Evolutionary conservation across 225 moss, liverwort and hornwort genomes (phyloP), one percentile per base, ranked within the genome.

Genomic region (Pseudoscleropodium purum): DNA sequence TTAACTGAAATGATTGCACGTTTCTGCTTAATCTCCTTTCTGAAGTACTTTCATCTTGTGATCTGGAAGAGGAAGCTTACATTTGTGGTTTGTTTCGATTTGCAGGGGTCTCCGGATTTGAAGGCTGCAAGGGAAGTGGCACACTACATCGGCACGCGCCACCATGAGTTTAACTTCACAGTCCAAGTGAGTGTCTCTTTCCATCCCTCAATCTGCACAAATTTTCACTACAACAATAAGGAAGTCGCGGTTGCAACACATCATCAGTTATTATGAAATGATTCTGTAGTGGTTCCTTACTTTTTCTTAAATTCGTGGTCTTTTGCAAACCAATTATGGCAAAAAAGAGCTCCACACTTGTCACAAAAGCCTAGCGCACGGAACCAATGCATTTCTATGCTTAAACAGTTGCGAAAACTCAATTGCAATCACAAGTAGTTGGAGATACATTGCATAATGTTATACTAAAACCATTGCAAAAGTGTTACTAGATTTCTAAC

Each of bases 111-210:
- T 82, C 97, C 96, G 21, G 97, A 97, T 91, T 87, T 97, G 92
- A 95, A 94, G 79, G 97, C 97, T 83, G 97, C 90, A 39, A 93
- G 91, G 68, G 97, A 97, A 95, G 97, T 97, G 31, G 96, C 97
- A 11, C 54, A 89, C 47, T 95, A 95, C 88, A 91, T 97, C 70
- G 94, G 94, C 56, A 97, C 97, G 19, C 91, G 93, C 90, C 96
- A 97, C 85, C 93, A 95, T 64, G 97, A 97, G 87, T 95, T 97
- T 49, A 75, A 94, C 85, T 97, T 96, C 91, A 97, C 96, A 66
- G 96, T 97, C n/a, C 96, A 96, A 93, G 96, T 96, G 34, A 88
- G 91, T 62, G 34, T 54, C 76, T 23, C 34, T 62, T 59, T 59
- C 52, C 57, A 45, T 68, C 30, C 68, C 25, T 57, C 33, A 16